Percentiles rank a stretch among this genome's conserved stretches.
These are phyloP conservation scores for Brassica juncea DNA, from an alignment of 345 rosid genomes.

Conservation along the genomic window DNA sequence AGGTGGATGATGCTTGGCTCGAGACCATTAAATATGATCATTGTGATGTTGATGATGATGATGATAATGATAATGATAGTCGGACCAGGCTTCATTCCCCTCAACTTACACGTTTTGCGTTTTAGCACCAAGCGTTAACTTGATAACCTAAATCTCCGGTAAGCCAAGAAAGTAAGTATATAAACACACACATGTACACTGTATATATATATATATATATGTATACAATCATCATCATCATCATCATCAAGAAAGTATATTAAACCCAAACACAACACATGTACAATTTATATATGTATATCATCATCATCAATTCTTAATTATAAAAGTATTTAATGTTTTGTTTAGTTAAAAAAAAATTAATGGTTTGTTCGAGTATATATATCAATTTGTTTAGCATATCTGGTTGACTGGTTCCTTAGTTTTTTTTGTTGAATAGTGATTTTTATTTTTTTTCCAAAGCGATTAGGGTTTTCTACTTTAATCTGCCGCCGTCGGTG, in stretches of 20 bases:
- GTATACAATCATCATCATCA: slow-evolving; percentile 9
- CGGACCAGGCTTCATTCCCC: slow-evolving; percentile 99
- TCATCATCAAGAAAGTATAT: not conserved
- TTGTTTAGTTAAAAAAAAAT: not conserved
- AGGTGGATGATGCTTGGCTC: slow-evolving; percentile 86
- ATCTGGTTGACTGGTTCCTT: not conserved
- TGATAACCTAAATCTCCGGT: not conserved
- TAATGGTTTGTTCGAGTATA: slow-evolving; percentile 17
- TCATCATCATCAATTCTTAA: not conserved
- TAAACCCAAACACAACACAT: not conserved
- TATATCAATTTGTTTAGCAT: slow-evolving; percentile 1
- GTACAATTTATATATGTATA: not conserved
- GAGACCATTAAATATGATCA: slow-evolving; percentile 27
- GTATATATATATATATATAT: not conserved
- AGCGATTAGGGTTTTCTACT: no score
- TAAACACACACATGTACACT: not conserved
- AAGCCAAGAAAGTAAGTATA: slow-evolving; percentile 10
- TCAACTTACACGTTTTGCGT: slow-evolving; percentile 43
- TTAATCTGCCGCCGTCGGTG: no score
- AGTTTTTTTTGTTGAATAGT: not conserved
- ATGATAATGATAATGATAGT: slow-evolving; percentile 26
- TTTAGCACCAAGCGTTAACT: not conserved
- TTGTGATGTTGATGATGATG: slow-evolving; percentile 7
- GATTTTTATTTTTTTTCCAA: not conserved
- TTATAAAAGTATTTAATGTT: not conserved